Conservation (phyloP, 805 yeast species). For the Metschnikowia reukaufii region DNA sequence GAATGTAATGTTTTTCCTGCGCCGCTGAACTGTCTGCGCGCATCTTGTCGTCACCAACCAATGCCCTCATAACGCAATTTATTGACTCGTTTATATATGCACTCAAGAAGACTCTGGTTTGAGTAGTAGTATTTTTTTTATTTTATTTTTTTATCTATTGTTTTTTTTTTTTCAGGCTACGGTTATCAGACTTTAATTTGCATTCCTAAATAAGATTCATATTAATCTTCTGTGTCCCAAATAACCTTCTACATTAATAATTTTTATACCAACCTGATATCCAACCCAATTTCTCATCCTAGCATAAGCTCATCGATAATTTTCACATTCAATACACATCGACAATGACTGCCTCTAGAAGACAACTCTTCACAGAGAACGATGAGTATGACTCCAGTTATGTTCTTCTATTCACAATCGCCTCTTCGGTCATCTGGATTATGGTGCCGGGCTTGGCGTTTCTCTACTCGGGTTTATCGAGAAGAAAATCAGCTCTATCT, state of each 20-base stretch:
- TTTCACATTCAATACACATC: neutral
- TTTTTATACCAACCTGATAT: neutral
- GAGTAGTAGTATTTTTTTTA: neutral
- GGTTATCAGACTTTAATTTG: neutral
- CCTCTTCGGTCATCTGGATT: slow-evolving; percentile 72
- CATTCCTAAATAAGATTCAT: neutral
- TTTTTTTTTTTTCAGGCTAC: neutral
- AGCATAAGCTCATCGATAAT: neutral
- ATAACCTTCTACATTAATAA: neutral
- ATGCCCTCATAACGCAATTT: slow-evolving; percentile 3
- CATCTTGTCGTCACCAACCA: slow-evolving; percentile 7
- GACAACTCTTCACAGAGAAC: slow-evolving; percentile 38
- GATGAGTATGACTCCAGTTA: slow-evolving; percentile 23
- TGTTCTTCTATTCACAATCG: slow-evolving; percentile 48
- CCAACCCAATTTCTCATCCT: neutral
- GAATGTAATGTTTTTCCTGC: neutral
- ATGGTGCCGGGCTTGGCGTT: slow-evolving; percentile 97
- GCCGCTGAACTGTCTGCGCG: slow-evolving; percentile 3
- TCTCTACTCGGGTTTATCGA: slow-evolving; percentile 85
- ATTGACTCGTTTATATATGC: slow-evolving; percentile 10
- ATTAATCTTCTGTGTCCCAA: no score
- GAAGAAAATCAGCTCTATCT: slow-evolving; percentile 86
- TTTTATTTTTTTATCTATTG: neutral
- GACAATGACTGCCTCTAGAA: slow-evolving; percentile 26
- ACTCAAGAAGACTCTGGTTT: neutral